phyloP scores from a whole-genome alignment of 225 moss, liverwort and hornwort genomes.

The Sphagnum contortum region DNA sequence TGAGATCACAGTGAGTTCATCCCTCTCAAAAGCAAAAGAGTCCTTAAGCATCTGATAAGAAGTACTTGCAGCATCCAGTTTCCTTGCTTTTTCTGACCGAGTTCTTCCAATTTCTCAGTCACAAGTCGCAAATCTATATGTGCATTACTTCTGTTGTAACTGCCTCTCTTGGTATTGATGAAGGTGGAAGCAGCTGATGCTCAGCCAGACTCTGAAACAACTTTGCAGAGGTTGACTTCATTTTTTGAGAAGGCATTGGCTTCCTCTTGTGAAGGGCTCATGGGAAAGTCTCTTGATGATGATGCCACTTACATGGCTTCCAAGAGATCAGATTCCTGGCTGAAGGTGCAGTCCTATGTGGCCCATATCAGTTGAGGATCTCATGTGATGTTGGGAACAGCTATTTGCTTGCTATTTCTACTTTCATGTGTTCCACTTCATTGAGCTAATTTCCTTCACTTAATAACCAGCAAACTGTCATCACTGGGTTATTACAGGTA shows the following conservation, averaged over 20 bases:
- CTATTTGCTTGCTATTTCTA: neutral
- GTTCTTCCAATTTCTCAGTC: too few species aligned
- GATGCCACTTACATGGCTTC: constrained; percentile 84
- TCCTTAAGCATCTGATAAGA: neutral
- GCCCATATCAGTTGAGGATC: neutral
- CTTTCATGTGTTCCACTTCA: neutral
- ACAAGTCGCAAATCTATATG: too few species aligned
- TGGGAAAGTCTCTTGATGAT: constrained; percentile 72
- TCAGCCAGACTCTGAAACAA: constrained; percentile 25
- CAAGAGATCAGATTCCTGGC: constrained; percentile 88
- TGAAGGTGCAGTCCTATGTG: constrained; percentile 47
- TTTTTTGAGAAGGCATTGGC: constrained; percentile 77
- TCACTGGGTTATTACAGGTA: constrained; percentile 24
- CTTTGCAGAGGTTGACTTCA: constrained; percentile 42
- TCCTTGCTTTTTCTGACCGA: neutral
- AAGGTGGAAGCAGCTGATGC: constrained; percentile 67
- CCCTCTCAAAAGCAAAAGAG: neutral
- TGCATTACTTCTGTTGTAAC: too few species aligned
- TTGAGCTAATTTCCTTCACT: too few species aligned
- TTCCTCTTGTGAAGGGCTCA: constrained; percentile 89
- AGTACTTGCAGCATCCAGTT: neutral
- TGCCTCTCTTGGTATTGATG: neutral
- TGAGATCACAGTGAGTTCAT: constrained; percentile 57
- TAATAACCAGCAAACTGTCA: too few species aligned
- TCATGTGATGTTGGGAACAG: neutral